Conservation (phyloP, 2,329 filamentous ascomycete species). For the Fusarium sp. region DNA sequence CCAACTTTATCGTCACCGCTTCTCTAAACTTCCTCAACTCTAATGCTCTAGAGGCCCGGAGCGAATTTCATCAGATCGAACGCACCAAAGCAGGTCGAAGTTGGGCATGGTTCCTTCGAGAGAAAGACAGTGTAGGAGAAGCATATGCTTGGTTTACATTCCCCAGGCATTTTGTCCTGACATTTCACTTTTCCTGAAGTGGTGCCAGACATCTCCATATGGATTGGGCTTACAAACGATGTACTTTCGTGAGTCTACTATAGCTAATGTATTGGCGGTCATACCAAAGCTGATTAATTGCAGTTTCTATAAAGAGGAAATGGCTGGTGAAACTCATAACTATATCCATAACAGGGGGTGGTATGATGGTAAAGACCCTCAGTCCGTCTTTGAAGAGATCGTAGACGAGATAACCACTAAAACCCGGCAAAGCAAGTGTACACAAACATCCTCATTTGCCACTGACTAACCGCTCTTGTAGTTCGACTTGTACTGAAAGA, state of each 20-base stretch:
- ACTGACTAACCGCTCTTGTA: not conserved
- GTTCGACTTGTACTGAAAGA: not conserved
- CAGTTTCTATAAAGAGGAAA: conserved; percentile 22
- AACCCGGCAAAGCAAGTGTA: not conserved
- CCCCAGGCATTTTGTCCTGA: not conserved
- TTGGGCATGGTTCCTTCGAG: conserved; percentile 25
- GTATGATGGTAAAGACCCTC: conserved; percentile 1
- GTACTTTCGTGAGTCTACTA: not conserved
- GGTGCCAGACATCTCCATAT: conserved; percentile 7
- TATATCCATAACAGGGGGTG: conserved; percentile 15
- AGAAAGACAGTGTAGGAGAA: conserved; percentile 17
- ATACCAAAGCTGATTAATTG: rapidly evolving
- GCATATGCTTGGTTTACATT: conserved; percentile 18
- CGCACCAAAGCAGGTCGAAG: not conserved
- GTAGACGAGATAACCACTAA: not conserved
- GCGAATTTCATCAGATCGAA: not conserved
- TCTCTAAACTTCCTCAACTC: conserved; percentile 17
- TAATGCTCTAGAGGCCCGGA: conserved; percentile 1
- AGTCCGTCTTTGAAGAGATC: not conserved
- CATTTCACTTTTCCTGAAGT: conserved; percentile 14
- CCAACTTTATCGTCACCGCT: conserved; percentile 12
- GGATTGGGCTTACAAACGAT: conserved; percentile 7
- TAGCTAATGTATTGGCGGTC: rapidly evolving
- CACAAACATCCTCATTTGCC: not conserved
- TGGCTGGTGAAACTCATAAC: not conserved